Base-by-base conservation (phyloP, 2,329 filamentous ascomycete species). In the Stemphylium beticola region DNA sequence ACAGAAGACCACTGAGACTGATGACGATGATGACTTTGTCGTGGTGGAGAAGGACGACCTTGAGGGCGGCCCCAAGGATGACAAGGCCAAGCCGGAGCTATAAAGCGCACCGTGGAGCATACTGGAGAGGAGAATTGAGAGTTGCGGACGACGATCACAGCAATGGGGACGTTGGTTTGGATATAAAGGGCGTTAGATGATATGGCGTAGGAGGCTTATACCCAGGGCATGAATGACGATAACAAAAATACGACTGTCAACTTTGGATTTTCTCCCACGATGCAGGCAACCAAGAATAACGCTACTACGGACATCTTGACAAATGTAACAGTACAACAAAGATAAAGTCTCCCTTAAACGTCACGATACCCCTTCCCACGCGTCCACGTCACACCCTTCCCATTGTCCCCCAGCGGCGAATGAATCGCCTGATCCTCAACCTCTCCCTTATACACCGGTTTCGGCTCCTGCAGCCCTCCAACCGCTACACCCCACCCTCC, bases 1-100 rank as follows among this genome's bases (percentile, higher is more conserved):
- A 68, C 75, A 76, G 59, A 83, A 80, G 72, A 66, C 66, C 34
- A 65, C 72, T 9, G 59, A 61, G 4, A 49, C 55, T 5, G 72
- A 72, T 0, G 70, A 74, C 4, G 72, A 72, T 1, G 70, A 74
- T 24, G 72, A 73, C 34, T 74, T 72, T 29, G 67, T 72, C 0
- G 58, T 73, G 0, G 57, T 74, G 4, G 65, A 69, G 11, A 70
- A 67, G 49, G 67, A 72, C 5, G 65, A 67, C 2, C 36, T 52
- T 2, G 60, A 66, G 49, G 67, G 71, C 8, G 65, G 66, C 2
- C 36, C 50, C 3, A 60, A 66, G 22, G 66, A 64, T 9, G 55
- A 61, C 0, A 62, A 62, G 22, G 49, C 50, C 3, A 65, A 65
- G 46, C 18, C 57, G 18, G 61, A 61, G 20, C 34, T 52, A 2